Base-by-base conservation (phyloP, 208 protist species). In the Entamoeba histolytica region DNA sequence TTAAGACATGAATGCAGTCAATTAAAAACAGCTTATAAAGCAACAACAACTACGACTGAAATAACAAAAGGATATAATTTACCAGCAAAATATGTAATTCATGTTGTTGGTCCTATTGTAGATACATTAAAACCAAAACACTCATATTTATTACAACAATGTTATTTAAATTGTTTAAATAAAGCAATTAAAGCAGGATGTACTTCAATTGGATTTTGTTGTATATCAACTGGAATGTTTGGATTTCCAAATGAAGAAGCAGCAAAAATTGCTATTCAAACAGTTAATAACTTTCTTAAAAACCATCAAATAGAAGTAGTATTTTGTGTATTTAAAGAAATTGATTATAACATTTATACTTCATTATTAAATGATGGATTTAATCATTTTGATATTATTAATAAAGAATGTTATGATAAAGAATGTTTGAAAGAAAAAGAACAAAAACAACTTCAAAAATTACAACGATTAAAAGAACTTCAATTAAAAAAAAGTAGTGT, bases 211-310 rank as follows among this genome's bases (percentile, higher is more conserved):
- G 97, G 94, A 4, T 94, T 98, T 15, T 97, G 97, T 93, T 93
- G 96, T 49, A 94, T 98, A 49, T 97, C 96, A 57, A 97, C 96
- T 39, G 97, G 97, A 6, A 95, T 97, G 28, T 98, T 96, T 93
- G 97, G 97, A 28, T 98, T 97, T 93, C 97, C 97, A 14, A 93
- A 97, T 5, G 15, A 92, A 8, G 55, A 94, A 0, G 96, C 97
- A 0, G 95, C 94, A 10, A 17, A 94, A 4, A 95, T 98, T 19
- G 97, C 97, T 15, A 6, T 97, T 7, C 19, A 93, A 17, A 96
- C 96, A 19, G 31, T 91, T 78, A 92, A 44, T 17, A 14, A 49
- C 15, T 92, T 7, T 7, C 12, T 92, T 14, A 51, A 51, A 51
- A 10, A 51, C 4, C 49, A 51, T 51, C 7, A 51, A 10, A 51